A percentile compares a stretch with the other conserved stretches of the same genome.
Conservation (phyloP, 139 green algal genomes). For the Chlorella ohadii region DNA sequence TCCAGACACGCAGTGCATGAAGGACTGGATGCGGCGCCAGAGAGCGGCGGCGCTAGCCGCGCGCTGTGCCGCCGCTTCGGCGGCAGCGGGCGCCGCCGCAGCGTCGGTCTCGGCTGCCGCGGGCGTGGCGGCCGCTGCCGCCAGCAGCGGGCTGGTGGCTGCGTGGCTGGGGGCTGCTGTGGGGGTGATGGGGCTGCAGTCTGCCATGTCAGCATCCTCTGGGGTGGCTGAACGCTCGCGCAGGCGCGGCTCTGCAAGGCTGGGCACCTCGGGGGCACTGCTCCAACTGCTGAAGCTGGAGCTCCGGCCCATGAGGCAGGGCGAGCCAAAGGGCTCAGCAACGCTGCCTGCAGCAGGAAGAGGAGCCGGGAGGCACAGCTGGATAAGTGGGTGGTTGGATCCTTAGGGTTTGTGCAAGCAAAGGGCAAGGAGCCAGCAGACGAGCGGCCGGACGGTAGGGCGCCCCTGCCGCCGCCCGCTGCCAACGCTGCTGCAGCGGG, state of each 20-base stretch:
- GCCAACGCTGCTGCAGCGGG: too few relatives aligned
- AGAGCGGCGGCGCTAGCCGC: not conserved
- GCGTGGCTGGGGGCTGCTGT: not conserved
- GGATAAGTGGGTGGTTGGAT: not conserved
- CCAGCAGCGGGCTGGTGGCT: not conserved
- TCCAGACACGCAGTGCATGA: constrained; percentile 1
- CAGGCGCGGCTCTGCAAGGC: not conserved
- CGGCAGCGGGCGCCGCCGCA: not conserved
- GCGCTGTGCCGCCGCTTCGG: not conserved
- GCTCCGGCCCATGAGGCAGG: not conserved
- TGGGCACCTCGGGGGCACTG: not conserved
- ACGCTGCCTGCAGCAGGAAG: not conserved
- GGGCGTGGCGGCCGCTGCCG: not conserved
- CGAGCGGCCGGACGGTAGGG: too few relatives aligned
- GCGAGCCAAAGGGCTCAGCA: not conserved
- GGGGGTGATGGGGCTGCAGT: constrained; percentile 13
- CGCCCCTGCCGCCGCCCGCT: too few relatives aligned
- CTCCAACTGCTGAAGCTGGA: not conserved
- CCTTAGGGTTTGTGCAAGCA: too few relatives aligned
- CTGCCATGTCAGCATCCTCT: constrained; percentile 50
- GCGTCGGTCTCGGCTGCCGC: too few relatives aligned
- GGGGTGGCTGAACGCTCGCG: not conserved
- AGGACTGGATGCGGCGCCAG: constrained; percentile 13
- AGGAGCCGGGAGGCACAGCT: not conserved
- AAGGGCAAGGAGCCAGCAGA: too few relatives aligned